Evolutionary conservation across 2,329 filamentous ascomycete species (phyloP).

Genomic region (Myotisia sp.): DNA sequence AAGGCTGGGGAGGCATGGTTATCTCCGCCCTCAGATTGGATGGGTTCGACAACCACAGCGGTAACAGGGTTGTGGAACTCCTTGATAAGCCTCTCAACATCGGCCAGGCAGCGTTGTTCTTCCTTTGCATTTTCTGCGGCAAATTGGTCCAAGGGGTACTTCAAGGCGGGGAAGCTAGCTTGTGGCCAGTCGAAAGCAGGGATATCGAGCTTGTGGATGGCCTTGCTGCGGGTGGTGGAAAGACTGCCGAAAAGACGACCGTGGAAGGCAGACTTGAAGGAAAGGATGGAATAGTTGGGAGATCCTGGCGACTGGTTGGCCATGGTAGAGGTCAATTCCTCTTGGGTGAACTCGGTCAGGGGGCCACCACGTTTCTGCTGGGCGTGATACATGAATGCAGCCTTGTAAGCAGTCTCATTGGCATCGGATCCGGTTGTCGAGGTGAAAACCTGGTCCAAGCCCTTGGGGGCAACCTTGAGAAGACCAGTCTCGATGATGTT

Average conservation of each 20-base stretch:
- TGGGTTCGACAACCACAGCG: constrained; percentile 74
- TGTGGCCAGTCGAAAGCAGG: constrained; percentile 92
- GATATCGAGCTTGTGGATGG: constrained; percentile 90
- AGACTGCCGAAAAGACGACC: constrained; percentile 77
- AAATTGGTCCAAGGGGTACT: constrained; percentile 74
- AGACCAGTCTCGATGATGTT: constrained; percentile 65
- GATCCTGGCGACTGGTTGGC: constrained; percentile 66
- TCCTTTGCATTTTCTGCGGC: constrained; percentile 66
- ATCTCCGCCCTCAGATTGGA: constrained; percentile 87
- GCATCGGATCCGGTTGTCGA: constrained; percentile 79
- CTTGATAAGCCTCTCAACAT: constrained; percentile 68
- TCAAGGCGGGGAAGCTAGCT: constrained; percentile 69
- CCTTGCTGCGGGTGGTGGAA: constrained; percentile 80
- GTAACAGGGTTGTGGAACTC: constrained; percentile 66
- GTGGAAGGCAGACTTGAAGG: constrained; percentile 80
- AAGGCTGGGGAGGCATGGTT: constrained; percentile 82
- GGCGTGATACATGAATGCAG: constrained; percentile 83
- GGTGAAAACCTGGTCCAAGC: constrained; percentile 79
- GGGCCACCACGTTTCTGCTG: constrained; percentile 67
- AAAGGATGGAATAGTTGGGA: constrained; percentile 69
- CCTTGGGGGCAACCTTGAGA: constrained; percentile 68
- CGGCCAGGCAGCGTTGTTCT: constrained; percentile 65
- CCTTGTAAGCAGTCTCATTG: constrained; percentile 91
- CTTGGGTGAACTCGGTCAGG: constrained; percentile 61
- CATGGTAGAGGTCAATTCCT: constrained; percentile 65